Evolutionary conservation across 1,284 basidiomycete genomes (phyloP), one percentile per base, ranked within the genome.

Genomic region (Heterobasidion annosum): DNA sequence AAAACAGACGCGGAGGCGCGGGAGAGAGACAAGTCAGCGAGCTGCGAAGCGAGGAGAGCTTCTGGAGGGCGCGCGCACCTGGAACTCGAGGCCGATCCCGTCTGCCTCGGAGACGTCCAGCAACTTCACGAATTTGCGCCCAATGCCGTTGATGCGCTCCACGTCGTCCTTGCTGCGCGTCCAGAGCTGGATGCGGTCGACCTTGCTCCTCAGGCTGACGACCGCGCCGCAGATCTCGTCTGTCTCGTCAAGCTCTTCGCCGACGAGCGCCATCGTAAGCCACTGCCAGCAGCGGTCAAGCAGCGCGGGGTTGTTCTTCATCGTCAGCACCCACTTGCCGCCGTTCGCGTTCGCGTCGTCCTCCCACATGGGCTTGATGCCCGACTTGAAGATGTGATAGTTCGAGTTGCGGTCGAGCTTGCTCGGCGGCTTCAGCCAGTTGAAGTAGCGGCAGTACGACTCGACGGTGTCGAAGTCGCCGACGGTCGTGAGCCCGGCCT

Each of bases 281-380:
- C 89, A 95, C 51, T 81, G 79, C 94, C 94, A 98, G 68, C 85
- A 91, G 34, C 87, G 78, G 72, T 98, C 94, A 48, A 96, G 73
- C 58, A 95, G 67, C 37, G 73, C 72, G 4, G 88, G 83, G 62
- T 88, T 90, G 57, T 86, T 84, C 69, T 88, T 88, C 83, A 97
- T 90, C 60, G 93, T 93, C 52, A 97, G 70, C 16, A 93, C 90
- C 94, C 94, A 98, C 70, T 95, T 95, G 40, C 93, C 93, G 25
- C 93, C 93, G 50, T 85, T 78, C 8, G 88, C 87, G 67, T 98
- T 98, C 49, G 92, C 89, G 25, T 83, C 82, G 67, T 97, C 94
- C 71, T 97, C 94, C 93, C 94, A 97, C 91, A 96, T 95, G 44
- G 93, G 89, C 65, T 91, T 93, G 72, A 90, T 90, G 37, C 88